phyloP scores from a whole-genome alignment of 176 grass and related monocot species.

The Carex cristatella region DNA sequence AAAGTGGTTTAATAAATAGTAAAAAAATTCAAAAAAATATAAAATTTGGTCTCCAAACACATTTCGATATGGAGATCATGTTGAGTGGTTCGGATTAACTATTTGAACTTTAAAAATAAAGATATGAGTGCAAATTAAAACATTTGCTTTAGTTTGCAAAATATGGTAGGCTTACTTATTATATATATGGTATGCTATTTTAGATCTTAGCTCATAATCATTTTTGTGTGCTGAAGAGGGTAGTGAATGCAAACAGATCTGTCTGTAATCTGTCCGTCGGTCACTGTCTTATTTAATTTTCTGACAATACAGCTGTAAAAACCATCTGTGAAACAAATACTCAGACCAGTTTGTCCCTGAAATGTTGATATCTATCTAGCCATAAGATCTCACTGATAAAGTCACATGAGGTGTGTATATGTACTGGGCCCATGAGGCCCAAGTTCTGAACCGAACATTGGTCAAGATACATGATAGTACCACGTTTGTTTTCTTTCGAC shows the following conservation, averaged over 20 bases:
- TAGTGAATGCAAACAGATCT: too few species aligned
- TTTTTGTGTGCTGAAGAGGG: too few species aligned
- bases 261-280: too few species aligned
- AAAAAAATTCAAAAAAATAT: too few species aligned
- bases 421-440: not conserved
- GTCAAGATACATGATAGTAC: not conserved
- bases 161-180: too few species aligned
- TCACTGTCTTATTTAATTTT: constrained; percentile 14
- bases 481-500: not conserved
- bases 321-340: constrained; percentile 4
- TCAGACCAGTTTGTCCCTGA: not conserved
- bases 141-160: too few species aligned
- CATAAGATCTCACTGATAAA: not conserved
- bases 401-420: not conserved
- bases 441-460: not conserved
- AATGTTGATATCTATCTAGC: not conserved
- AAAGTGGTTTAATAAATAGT: too few species aligned
- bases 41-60: too few species aligned
- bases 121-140: too few species aligned
- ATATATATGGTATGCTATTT: not conserved
- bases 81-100: too few species aligned
- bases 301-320: constrained; percentile 21
- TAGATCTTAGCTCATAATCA: not conserved
- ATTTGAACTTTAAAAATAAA: too few species aligned
- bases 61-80: too few species aligned